Base-by-base conservation (phyloP, 768 basidiomycete genomes). In the Amanita pallidorosea region DNA sequence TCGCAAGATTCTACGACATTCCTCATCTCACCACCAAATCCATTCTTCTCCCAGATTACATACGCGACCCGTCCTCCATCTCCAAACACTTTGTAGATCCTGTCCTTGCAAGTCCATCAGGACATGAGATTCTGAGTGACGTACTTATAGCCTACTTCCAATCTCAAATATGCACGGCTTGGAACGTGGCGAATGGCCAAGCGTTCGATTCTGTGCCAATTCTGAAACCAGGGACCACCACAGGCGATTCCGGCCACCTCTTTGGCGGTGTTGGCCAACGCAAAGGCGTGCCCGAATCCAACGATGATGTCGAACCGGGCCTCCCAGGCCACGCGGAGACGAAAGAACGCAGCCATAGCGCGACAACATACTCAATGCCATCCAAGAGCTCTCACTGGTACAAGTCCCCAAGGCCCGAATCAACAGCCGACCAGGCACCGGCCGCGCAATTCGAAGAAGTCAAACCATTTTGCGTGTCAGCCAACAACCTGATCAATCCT, bases 401-500 rank as follows among this genome's bases (percentile, higher is more conserved):
- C 73, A 70, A 34, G 79, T 96, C 3, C 95, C 94, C 3, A 73
- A 77, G 0, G 74, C 77, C 29, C 76, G 89, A 7, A 83, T 97
- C 64, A 77, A 75, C 53, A 78, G 80, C 5, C 79, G 76, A 2
- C 88, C 88, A 2, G 57, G 63, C 15, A 15, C 33, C 13, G 22
- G 22, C 22, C 41, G 42, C 8, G 13, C 29, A n/a, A 7, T 95
- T 86, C 64, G 80, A 88, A 63, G 96, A 98, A 65, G 79, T 95
- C 46, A 75, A 81, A 35, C 96, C 95, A 6, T 92, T 76, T 70
- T 98, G 96, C 65, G 92, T 90, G 0, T 85, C 84, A 18, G 96
- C 96, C n/a, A 95, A 97, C 66, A 94, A 99, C 64, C 74, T 98
- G 47, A 90, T 99, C 66, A 97, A 98, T 68, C 96, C 96, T 1